A percentile compares a stretch with the other conserved stretches of the same genome.
Conservation (phyloP, 495 filamentous ascomycete genomes). For the Aspergillus diversus region DNA sequence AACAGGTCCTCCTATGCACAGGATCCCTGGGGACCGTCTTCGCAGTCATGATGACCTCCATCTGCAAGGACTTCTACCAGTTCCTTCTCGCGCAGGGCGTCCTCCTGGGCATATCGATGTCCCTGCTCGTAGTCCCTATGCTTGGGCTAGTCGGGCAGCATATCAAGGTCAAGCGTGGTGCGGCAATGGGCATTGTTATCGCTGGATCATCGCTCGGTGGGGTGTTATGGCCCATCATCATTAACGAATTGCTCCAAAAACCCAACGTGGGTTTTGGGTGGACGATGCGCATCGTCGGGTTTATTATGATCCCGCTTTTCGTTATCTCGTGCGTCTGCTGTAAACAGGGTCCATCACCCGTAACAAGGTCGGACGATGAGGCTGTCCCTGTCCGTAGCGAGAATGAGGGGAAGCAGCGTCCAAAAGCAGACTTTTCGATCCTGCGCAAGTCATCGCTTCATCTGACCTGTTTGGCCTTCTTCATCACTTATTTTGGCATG, state of each 20-base stretch:
- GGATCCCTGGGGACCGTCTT: conserved; percentile 42
- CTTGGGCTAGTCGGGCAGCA: conserved; percentile 57
- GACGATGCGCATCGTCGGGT: conserved; percentile 54
- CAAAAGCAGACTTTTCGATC: conserved; percentile 26
- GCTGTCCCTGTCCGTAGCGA: neutral
- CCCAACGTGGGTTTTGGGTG: conserved; percentile 48
- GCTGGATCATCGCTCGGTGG: conserved; percentile 62
- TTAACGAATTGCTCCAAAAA: conserved; percentile 40
- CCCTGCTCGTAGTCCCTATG: conserved; percentile 54
- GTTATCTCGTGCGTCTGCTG: conserved; percentile 47
- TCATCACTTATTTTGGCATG: conserved; percentile 51
- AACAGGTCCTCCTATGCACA: conserved; percentile 33
- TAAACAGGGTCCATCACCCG: conserved; percentile 28
- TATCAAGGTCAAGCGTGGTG: conserved; percentile 56
- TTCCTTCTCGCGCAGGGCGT: conserved; percentile 66
- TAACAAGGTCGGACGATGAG: neutral
- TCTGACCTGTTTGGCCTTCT: conserved; percentile 52
- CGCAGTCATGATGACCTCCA: conserved; percentile 58
- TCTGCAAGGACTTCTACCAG: conserved; percentile 63
- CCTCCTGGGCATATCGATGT: conserved; percentile 53
- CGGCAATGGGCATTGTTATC: conserved; percentile 58
- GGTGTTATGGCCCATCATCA: conserved; percentile 50
- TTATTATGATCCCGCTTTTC: conserved; percentile 58
- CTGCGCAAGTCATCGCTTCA: conserved; percentile 35
- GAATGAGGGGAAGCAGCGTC: neutral